phyloP scores from a whole-genome alignment of 1,139 yeast species.

The Geotrichum reessii region DNA sequence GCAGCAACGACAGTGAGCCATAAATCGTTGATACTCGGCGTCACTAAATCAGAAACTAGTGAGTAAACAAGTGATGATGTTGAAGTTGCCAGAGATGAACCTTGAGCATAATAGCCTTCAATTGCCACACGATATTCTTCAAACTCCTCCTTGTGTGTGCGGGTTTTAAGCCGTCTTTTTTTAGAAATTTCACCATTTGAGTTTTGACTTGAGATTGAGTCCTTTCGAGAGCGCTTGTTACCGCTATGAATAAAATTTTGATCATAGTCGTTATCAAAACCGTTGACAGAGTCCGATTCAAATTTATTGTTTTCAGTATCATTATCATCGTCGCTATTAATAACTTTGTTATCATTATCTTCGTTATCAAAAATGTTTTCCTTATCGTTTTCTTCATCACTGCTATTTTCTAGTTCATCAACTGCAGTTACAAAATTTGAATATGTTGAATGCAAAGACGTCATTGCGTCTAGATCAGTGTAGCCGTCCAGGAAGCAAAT shows the following conservation, averaged over 20 bases:
- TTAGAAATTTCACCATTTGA: not conserved
- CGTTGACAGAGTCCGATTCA: not conserved
- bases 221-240: slow-evolving; percentile 11
- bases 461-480: slow-evolving; percentile 37
- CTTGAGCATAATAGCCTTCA: slow-evolving; percentile 72
- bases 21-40: slow-evolving; percentile 59
- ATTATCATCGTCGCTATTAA: slow-evolving; percentile 11
- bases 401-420: slow-evolving; percentile 26
- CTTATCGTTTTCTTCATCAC: slow-evolving; percentile 20
- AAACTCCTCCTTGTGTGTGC: slow-evolving; percentile 13
- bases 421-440: slow-evolving; percentile 19
- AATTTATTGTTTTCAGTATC: slow-evolving; percentile 7
- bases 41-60: slow-evolving; percentile 71
- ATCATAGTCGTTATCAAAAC: slow-evolving; percentile 14
- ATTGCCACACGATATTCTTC: slow-evolving; percentile 49
- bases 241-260: slow-evolving; percentile 5
- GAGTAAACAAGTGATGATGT: slow-evolving; percentile 77
- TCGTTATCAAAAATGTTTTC: slow-evolving; percentile 14
- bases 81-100: slow-evolving; percentile 72
- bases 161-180: slow-evolving; percentile 8
- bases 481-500: slow-evolving; percentile 85
- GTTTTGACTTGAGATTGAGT: not conserved
- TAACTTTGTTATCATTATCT: slow-evolving; percentile 11
- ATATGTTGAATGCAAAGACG: slow-evolving; percentile 30
- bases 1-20: slow-evolving; percentile 92